Conservation (phyloP, 78 protist genomes). For the Polysphondylium violaceum region DNA sequence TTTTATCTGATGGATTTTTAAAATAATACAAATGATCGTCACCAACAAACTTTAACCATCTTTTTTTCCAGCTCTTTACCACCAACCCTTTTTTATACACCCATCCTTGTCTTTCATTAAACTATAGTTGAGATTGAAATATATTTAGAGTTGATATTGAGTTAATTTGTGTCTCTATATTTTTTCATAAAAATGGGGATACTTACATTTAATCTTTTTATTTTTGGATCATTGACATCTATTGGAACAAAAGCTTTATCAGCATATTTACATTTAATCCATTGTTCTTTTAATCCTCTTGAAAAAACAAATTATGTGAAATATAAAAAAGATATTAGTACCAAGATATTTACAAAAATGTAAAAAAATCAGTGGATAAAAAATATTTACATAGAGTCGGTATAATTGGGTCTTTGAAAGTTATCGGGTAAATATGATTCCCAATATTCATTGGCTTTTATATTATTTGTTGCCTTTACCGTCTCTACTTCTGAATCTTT, state of each 20-base stretch:
- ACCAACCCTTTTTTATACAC: conserved; percentile 47
- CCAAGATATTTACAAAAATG: not conserved
- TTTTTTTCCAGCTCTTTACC: conserved; percentile 61
- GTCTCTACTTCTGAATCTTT: conserved; percentile 24
- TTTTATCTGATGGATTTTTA: conserved; percentile 11
- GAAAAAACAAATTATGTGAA: too few relatives aligned
- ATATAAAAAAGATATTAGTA: not conserved
- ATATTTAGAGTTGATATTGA: not conserved
- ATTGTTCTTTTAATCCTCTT: conserved; percentile 72
- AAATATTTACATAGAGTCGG: conserved; percentile 58
- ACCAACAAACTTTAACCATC: conserved; percentile 23
- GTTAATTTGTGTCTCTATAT: not conserved
- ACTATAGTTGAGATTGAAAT: not conserved
- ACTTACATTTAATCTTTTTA: conserved; percentile 63
- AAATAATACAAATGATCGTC: conserved; percentile 5
- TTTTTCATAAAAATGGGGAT: too few relatives aligned
- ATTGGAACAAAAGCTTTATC: conserved; percentile 62
- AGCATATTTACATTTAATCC: conserved; percentile 65
- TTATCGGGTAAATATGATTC: conserved; percentile 16
- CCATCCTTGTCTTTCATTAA: conserved; percentile 46
- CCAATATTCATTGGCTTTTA: conserved; percentile 27
- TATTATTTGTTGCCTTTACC: conserved; percentile 30
- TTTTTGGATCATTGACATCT: not conserved
- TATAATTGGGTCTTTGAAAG: conserved; percentile 48
- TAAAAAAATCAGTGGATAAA: not conserved